phyloP scores from a whole-genome alignment of 225 moss, liverwort and hornwort species.

The Physcomitrium patens region DNA sequence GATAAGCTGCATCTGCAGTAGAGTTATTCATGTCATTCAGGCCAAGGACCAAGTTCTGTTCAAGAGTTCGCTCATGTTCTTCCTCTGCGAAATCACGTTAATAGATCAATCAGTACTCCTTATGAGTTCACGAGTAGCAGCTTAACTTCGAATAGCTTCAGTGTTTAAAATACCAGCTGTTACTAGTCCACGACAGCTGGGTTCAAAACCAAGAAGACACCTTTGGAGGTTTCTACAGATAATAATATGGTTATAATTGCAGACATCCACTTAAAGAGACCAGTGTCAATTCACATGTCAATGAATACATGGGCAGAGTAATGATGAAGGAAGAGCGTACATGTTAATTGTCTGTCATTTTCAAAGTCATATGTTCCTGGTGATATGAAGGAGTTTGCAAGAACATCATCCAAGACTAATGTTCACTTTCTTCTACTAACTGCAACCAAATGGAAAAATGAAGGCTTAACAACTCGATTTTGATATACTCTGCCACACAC shows the following conservation, averaged over 20 bases:
- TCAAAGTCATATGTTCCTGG: conserved; percentile 71
- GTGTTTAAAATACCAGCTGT: not conserved
- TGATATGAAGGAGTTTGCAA: conserved; percentile 89
- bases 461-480: not conserved
- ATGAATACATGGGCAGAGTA: conserved; percentile 1
- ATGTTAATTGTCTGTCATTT: conserved; percentile 65
- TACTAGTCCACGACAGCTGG: not conserved
- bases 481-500: not conserved
- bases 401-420: conserved; percentile 73
- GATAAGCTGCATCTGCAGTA: conserved; percentile 63
- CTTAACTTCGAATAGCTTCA: not conserved
- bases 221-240: not conserved
- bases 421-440: conserved; percentile 86
- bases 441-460: conserved; percentile 29
- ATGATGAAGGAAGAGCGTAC: conserved; percentile 31
- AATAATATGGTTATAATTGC: too few relatives aligned
- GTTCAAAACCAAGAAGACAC: too few relatives aligned
- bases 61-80: conserved; percentile 72
- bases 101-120: conserved; percentile 4
- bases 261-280: not conserved
- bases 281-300: not conserved
- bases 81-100: conserved; percentile 47
- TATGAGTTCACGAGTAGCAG: not conserved
- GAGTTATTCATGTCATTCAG: conserved; percentile 86
- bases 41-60: conserved; percentile 84